phyloP scores from a whole-genome alignment of 163 green algal genomes.

The Chlorella variabilis region DNA sequence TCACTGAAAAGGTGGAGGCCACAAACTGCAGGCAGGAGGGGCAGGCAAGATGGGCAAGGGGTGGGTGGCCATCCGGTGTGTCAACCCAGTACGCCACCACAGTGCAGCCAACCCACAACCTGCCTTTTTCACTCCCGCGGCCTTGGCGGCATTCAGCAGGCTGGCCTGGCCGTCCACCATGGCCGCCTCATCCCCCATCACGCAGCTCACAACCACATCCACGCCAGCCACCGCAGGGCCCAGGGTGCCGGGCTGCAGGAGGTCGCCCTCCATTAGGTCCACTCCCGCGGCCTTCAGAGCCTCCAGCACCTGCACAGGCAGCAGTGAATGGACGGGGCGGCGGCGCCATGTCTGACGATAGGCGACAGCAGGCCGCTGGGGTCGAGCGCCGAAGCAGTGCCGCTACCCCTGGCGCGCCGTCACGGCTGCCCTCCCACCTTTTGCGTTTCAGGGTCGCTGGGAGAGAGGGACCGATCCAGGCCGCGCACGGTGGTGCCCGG shows the following conservation, averaged over 20 bases:
- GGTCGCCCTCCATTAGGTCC: background rate
- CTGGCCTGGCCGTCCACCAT: background rate
- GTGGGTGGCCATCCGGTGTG: too few relatives aligned
- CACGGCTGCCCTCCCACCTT: background rate
- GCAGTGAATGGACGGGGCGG: too few relatives aligned
- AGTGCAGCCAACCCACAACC: background rate
- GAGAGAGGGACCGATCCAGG: background rate
- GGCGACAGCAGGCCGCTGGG: too few relatives aligned
- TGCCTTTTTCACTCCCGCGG: background rate
- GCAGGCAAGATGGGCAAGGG: too few relatives aligned
- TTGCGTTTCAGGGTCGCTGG: background rate
- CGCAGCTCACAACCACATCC: background rate
- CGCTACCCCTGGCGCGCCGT: too few relatives aligned
- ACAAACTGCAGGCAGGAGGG: conserved; percentile 3
- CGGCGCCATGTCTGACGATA: too few relatives aligned
- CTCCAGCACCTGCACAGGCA: background rate
- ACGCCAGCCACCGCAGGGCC: background rate
- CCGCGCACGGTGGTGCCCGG: background rate
- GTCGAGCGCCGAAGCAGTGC: too few relatives aligned
- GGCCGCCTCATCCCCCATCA: background rate
- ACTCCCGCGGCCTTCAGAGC: background rate
- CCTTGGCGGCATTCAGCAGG: conserved; percentile 3
- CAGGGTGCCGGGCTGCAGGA: background rate
- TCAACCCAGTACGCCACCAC: too few relatives aligned
- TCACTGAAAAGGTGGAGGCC: background rate